phyloP scores from a whole-genome alignment of 2,329 filamentous ascomycete genomes.

The Fusarium sp. region DNA sequence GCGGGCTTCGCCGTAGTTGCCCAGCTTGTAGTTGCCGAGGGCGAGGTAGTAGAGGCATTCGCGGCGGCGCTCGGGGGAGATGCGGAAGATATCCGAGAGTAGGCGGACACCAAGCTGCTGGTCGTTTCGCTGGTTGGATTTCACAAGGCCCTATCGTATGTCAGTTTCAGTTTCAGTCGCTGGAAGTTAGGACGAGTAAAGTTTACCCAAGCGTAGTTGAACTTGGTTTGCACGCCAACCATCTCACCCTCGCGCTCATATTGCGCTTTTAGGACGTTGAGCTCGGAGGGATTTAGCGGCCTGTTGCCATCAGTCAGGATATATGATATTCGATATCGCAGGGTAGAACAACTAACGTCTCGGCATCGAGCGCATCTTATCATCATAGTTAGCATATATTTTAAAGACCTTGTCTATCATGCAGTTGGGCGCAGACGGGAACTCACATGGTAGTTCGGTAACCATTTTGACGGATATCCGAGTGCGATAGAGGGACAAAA shows the following conservation, averaged over 20 bases:
- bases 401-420: background rate
- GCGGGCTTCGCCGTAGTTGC: constrained; percentile 94
- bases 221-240: constrained; percentile 97
- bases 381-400: constrained; percentile 21
- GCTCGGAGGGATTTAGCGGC: constrained; percentile 89
- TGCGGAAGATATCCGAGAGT: constrained; percentile 95
- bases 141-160: constrained; percentile 79
- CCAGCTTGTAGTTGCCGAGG: constrained; percentile 97
- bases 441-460: constrained; percentile 62
- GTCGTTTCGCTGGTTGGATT: constrained; percentile 84
- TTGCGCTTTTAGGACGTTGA: constrained; percentile 90
- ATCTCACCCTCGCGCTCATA: constrained; percentile 98
- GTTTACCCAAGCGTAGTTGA: constrained; percentile 97
- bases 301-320: constrained; percentile 56
- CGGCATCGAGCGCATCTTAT: constrained; percentile 94
- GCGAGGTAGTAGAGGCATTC: constrained; percentile 99
- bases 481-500: background rate
- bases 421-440: constrained; percentile 29
- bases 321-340: background rate
- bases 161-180: background rate
- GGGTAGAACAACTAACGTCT: constrained; percentile 72
- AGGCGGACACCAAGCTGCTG: constrained; percentile 95
- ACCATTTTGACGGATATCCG: constrained; percentile 53
- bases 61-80: constrained; percentile 88
- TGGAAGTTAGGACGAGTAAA: background rate